Percentiles rank a stretch among this genome's conserved stretches.
Conservation (phyloP, 2,329 filamentous ascomycete genomes). For the Phyllosticta paracitricarpa region DNA sequence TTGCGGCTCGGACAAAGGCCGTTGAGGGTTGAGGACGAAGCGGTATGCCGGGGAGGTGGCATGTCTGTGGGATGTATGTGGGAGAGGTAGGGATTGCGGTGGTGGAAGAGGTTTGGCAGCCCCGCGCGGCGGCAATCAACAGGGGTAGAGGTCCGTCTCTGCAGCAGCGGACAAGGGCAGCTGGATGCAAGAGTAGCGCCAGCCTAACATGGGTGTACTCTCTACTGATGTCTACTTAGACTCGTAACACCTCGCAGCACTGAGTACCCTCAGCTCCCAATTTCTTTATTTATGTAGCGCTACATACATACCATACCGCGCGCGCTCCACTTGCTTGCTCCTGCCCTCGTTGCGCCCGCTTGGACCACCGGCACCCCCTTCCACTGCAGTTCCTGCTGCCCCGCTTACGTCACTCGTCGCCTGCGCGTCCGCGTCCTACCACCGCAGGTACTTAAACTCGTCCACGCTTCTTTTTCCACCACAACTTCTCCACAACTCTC, state of each 20-base stretch:
- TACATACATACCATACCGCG: no score
- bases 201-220: neutral
- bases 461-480: neutral
- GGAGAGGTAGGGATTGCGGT: neutral
- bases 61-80: neutral
- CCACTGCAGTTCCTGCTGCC: neutral
- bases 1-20: neutral
- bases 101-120: neutral
- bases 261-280: neutral
- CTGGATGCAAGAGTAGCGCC: neutral
- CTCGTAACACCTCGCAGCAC: neutral
- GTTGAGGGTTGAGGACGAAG: neutral
- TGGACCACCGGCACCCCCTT: neutral
- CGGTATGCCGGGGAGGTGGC: neutral
- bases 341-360: neutral
- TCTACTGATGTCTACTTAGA: neutral
- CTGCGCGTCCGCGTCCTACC: neutral
- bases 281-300: neutral
- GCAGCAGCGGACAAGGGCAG: neutral
- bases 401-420: neutral
- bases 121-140: neutral
- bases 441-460: neutral
- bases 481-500: neutral
- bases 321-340: neutral
- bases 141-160: neutral